Percentiles rank a stretch among this genome's conserved stretches.
These are phyloP conservation scores for Reticulascus tulasneorum DNA, from an alignment of 2,329 filamentous ascomycete species.

Conservation along the genomic window DNA sequence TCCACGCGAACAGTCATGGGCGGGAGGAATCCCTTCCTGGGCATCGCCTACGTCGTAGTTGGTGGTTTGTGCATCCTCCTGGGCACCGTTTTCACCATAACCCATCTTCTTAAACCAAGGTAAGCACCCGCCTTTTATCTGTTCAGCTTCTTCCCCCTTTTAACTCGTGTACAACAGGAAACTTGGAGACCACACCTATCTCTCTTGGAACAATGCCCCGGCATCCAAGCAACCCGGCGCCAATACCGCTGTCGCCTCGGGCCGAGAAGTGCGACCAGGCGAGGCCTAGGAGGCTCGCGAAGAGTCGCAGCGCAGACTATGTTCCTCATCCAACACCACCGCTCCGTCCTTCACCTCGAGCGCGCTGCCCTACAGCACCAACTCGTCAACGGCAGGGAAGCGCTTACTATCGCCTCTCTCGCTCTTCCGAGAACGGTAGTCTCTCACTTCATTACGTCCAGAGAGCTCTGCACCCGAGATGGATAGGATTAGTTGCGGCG, in stretches of 20 bases:
- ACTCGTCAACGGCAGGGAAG: conserved; percentile 4
- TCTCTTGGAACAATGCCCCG: conserved; percentile 80
- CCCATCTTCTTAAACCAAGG: conserved; percentile 88
- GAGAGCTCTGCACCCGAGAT: no score
- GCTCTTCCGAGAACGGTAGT: not conserved
- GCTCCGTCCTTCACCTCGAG: conserved; percentile 1
- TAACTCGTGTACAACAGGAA: conserved; percentile 56
- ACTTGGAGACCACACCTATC: conserved; percentile 94
- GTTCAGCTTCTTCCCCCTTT: conserved; percentile 1
- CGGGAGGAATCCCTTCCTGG: conserved; percentile 90
- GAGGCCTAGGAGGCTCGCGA: conserved; percentile 34
- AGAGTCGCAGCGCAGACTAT: conserved; percentile 13
- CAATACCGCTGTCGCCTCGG: conserved; percentile 43
- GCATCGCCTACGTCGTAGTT: conserved; percentile 92
- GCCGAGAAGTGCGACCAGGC: conserved; percentile 50
- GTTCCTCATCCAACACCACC: conserved; percentile 6
- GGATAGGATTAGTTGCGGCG: no score
- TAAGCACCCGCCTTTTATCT: conserved; percentile 28
- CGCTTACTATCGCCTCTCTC: conserved; percentile 5
- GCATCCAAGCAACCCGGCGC: conserved; percentile 37
- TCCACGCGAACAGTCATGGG: conserved; percentile 91
- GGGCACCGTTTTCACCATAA: conserved; percentile 81
- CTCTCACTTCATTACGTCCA: no score
- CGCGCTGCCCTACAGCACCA: conserved; percentile 6
- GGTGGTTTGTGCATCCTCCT: conserved; percentile 89